Evolutionary conservation across 2,329 filamentous ascomycete genomes (phyloP).

Genomic region (Alternaria burnsii): DNA sequence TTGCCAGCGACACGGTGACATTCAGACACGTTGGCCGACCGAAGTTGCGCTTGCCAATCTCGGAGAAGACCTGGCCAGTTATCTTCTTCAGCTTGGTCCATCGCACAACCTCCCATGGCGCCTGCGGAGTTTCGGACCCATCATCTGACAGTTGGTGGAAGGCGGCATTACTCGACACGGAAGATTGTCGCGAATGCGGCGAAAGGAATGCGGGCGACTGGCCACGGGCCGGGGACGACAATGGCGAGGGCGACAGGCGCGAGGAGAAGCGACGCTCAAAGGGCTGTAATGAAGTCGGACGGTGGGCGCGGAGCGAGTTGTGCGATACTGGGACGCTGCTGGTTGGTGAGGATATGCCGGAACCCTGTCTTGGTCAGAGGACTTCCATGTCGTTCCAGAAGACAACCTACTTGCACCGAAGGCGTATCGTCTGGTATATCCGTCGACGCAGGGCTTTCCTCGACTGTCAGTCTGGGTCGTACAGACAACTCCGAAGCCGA

Average conservation of each 20-base stretch:
- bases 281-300: slow-evolving; percentile 84
- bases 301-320: slow-evolving; percentile 74
- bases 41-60: slow-evolving; percentile 90
- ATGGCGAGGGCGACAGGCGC: slow-evolving; percentile 71
- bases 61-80: slow-evolving; percentile 88
- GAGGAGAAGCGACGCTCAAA: slow-evolving; percentile 97
- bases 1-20: slow-evolving; percentile 84
- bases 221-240: slow-evolving; percentile 68
- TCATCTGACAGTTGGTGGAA: slow-evolving; percentile 64
- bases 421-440: slow-evolving; percentile 86
- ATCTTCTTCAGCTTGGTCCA: slow-evolving; percentile 96
- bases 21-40: slow-evolving; percentile 89
- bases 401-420: slow-evolving; percentile 73
- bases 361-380: slow-evolving; percentile 55
- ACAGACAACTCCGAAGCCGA: slow-evolving; percentile 32
- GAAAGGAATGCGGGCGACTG: slow-evolving; percentile 78
- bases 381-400: slow-evolving; percentile 24
- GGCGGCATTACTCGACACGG: slow-evolving; percentile 74
- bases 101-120: slow-evolving; percentile 95
- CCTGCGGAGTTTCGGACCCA: slow-evolving; percentile 66
- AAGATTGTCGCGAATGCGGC: slow-evolving; percentile 82
- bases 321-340: slow-evolving; percentile 77
- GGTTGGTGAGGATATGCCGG: slow-evolving; percentile 68
- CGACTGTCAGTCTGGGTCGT: slow-evolving; percentile 23
- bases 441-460: slow-evolving; percentile 73